These are phyloP conservation scores for Beverwykella pulmonaria DNA, from an alignment of 495 filamentous ascomycete genomes.

Conservation along the genomic window DNA sequence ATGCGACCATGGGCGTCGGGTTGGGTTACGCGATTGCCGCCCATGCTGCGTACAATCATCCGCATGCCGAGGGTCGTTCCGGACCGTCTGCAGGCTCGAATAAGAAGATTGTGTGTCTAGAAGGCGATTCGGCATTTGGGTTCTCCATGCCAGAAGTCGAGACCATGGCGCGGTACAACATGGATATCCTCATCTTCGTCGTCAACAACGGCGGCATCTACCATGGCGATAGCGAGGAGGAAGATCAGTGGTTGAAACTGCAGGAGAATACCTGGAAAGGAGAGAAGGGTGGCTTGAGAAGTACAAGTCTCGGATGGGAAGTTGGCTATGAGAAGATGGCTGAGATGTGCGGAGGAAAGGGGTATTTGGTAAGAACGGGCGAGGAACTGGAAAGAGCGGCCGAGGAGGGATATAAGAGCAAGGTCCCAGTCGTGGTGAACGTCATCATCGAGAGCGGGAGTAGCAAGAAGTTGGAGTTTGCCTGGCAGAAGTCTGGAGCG, in stretches of 20 bases:
- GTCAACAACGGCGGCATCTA: constrained; percentile 70
- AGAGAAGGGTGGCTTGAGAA: constrained; percentile 50
- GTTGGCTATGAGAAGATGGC: constrained; percentile 62
- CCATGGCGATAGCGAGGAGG: constrained; percentile 55
- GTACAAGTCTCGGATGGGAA: constrained; percentile 61
- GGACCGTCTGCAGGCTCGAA: constrained; percentile 31
- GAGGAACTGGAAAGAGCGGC: constrained; percentile 58
- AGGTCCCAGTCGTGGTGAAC: constrained; percentile 59
- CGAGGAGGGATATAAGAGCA: constrained; percentile 55
- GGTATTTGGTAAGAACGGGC: constrained; percentile 56
- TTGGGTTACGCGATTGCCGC: constrained; percentile 66
- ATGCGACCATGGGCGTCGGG: constrained; percentile 69
- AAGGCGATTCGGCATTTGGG: constrained; percentile 69
- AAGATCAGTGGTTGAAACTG: constrained; percentile 49
- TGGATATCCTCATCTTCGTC: constrained; percentile 64
- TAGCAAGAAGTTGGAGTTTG: constrained; percentile 52
- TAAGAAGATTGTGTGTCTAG: constrained; percentile 65
- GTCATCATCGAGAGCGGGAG: constrained; percentile 61
- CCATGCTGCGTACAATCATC: constrained; percentile 60
- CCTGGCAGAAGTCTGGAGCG: constrained; percentile 21
- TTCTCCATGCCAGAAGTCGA: constrained; percentile 65
- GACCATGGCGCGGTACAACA: constrained; percentile 64
- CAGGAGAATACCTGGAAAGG: constrained; percentile 46
- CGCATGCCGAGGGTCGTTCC: constrained; percentile 29
- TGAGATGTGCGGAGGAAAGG: constrained; percentile 59